A percentile compares a stretch with the other conserved stretches of the same genome.
These are phyloP conservation scores for Santalum album DNA, from an alignment of 164 flowering plant species.

Conservation along the genomic window DNA sequence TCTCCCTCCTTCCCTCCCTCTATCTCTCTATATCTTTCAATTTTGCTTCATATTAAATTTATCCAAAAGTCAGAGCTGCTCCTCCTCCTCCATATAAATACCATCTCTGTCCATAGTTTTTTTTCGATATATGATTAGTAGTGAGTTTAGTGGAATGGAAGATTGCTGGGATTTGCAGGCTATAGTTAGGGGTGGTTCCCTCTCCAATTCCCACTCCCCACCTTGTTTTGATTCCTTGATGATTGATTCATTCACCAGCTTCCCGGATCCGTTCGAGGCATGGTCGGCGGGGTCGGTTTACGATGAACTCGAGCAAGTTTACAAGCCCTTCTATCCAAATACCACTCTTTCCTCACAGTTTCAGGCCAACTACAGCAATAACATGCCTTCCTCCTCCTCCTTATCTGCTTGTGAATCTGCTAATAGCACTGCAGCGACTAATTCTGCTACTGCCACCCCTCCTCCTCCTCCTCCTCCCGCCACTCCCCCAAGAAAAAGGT, in stretches of 20 bases:
- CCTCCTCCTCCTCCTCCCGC: no score
- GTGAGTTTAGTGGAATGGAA: conserved; percentile 15
- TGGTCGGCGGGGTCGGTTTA: background rate
- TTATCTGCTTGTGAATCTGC: no score
- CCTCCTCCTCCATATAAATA: background rate
- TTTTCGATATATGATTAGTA: conserved; percentile 1
- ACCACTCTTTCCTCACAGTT: no score
- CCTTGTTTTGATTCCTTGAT: background rate
- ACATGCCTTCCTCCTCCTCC: conserved; percentile 1
- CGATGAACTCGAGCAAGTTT: conserved; percentile 28
- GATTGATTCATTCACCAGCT: background rate
- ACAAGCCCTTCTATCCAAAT: conserved; percentile 30
- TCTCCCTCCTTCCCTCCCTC: no score
- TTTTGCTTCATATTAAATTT: background rate
- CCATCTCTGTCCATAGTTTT: background rate
- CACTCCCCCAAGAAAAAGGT: background rate
- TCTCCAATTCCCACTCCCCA: background rate
- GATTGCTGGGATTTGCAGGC: conserved; percentile 38
- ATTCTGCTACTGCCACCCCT: background rate
- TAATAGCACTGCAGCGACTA: no score
- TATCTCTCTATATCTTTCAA: no score
- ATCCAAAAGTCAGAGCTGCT: background rate
- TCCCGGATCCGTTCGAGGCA: background rate
- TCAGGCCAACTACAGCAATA: background rate
- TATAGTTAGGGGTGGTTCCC: conserved; percentile 19